Evolutionary conservation across 768 basidiomycete genomes (phyloP), one percentile per base, ranked within the genome.

Genomic region (Solioccasus polychromus): DNA sequence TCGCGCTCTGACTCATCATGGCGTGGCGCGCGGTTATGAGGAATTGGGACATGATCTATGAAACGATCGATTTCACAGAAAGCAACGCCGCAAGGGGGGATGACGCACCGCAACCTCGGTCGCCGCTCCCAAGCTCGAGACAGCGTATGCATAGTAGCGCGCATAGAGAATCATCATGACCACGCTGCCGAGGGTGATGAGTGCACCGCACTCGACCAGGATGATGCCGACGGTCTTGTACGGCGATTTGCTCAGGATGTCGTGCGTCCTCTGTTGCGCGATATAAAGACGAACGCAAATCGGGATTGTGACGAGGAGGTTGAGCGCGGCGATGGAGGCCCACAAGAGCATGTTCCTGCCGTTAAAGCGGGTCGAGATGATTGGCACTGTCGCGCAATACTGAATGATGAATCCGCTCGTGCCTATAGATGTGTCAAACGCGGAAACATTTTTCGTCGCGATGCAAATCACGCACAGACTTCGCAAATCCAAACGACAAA

Each of bases 401-500:
- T 4, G 23, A 20, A 57, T 48, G 2, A 35, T 0, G 1, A 37
- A 17, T 11, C 14, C 50, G 37, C 40, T 39, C n/a, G 23, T 8
- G 36, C 47, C 59, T 60, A 26, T 12, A 6, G 18, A 18, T n/a
- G n/a, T 32, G 32, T 57, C 26, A 2, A 29, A 11, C n/a, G 9
- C 14, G 4, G 1, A 6, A n/a, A n/a, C n/a, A n/a, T n/a, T n/a
- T n/a, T n/a, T n/a, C n/a, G n/a, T n/a, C n/a, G n/a, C n/a, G n/a
- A n/a, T n/a, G n/a, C n/a, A n/a, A 24, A 20, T n/a, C 10, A 31
- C 57, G n/a, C 29, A 59, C 59, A 35, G 17, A 52, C 19, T 31
- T 62, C 18, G 43, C 45, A 2, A 60, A n/a, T 24, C 53, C 60
- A 60, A 4, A 62, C 3, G 30, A 59, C 5, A 25, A 53, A 18